A percentile compares a stretch with the other conserved stretches of the same genome.
phyloP scores from a whole-genome alignment of 371 early-diverging fungal species.

The Syncephalastrum racemosum region DNA sequence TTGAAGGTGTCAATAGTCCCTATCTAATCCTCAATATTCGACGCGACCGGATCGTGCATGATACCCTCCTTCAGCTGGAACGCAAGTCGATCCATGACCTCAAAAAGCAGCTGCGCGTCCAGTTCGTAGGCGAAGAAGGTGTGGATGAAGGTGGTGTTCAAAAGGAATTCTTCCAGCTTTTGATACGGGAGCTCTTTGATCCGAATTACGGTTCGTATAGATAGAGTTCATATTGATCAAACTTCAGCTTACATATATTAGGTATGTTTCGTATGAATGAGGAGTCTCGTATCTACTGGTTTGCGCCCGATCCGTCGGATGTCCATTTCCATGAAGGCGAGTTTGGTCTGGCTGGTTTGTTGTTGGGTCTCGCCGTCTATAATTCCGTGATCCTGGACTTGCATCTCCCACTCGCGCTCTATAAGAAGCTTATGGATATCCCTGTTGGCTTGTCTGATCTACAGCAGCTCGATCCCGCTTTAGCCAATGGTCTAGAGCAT shows the following conservation, averaged over 20 bases:
- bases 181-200: slow-evolving; percentile 90
- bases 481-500: slow-evolving; percentile 53
- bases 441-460: slow-evolving; percentile 49
- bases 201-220: slow-evolving; percentile 74
- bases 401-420: slow-evolving; percentile 81
- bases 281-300: slow-evolving; percentile 85
- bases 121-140: slow-evolving; percentile 88
- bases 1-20: slow-evolving; percentile 82
- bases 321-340: slow-evolving; percentile 59
- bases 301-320: slow-evolving; percentile 69
- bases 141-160: slow-evolving; percentile 94
- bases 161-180: slow-evolving; percentile 93
- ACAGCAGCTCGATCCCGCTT: slow-evolving; percentile 62
- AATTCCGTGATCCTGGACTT: slow-evolving; percentile 91
- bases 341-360: slow-evolving; percentile 82
- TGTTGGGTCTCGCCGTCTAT: slow-evolving; percentile 93
- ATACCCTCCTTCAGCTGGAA: slow-evolving; percentile 75
- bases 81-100: slow-evolving; percentile 80
- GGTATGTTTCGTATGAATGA: slow-evolving; percentile 87
- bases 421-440: slow-evolving; percentile 79
- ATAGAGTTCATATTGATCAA: background rate
- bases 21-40: slow-evolving; percentile 85
- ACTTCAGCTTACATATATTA: background rate
- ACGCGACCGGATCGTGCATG: slow-evolving; percentile 74
- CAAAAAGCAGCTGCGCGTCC: slow-evolving; percentile 84